These are phyloP conservation scores for Escallonia herrerae DNA, from an alignment of 129 eudicot species.

Conservation along the genomic window DNA sequence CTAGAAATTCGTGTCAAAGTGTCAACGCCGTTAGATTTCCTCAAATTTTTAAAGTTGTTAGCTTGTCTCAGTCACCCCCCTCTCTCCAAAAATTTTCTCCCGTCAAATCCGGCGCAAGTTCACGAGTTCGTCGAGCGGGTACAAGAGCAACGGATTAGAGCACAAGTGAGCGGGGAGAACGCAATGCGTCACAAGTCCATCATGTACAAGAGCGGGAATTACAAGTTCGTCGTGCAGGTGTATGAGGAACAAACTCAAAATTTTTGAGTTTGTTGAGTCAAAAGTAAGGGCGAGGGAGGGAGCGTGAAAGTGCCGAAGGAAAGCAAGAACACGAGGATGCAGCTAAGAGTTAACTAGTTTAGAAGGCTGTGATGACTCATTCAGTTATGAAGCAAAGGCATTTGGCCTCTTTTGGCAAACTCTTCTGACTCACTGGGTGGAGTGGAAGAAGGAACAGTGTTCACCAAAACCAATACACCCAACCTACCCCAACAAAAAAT, in stretches of 20 bases:
- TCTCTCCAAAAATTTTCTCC: not conserved
- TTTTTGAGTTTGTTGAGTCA: too few relatives aligned
- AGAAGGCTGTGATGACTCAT: too few relatives aligned
- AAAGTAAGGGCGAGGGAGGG: too few relatives aligned
- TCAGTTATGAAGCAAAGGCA: not conserved
- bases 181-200: not conserved
- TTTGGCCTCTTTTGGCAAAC: not conserved
- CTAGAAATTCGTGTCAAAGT: constrained; percentile 27
- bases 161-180: not conserved
- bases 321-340: too few relatives aligned
- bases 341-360: too few relatives aligned
- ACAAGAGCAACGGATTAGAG: not conserved
- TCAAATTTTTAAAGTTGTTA: constrained; percentile 5
- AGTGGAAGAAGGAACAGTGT: not conserved
- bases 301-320: too few relatives aligned
- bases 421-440: not conserved
- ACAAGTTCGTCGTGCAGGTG: too few relatives aligned
- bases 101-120: not conserved
- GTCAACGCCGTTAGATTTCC: constrained; percentile 39
- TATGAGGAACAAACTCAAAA: too few relatives aligned
- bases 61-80: constrained; percentile 22
- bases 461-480: not conserved
- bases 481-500: too few relatives aligned
- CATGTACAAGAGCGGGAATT: not conserved
- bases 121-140: not conserved